Evolutionary conservation across 805 yeast species (phyloP), one percentile per base, ranked within the genome.

Genomic region (Starmerella gropengiesseri): DNA sequence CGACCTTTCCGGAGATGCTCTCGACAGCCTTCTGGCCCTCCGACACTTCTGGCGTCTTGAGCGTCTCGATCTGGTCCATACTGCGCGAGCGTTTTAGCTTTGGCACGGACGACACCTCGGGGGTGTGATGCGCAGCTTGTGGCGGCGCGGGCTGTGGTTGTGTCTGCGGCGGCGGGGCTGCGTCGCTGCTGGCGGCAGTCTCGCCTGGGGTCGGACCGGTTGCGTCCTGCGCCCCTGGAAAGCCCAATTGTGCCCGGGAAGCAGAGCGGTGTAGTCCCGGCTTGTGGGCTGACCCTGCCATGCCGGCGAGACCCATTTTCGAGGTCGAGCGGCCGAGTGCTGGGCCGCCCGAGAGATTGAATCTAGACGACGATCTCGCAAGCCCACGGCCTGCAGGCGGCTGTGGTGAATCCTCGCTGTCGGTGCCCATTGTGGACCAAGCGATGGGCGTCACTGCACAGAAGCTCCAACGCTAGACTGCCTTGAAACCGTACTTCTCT

Each of bases 11-110:
- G 4, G 50, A 31, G 19, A 50, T 49, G 18, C 43, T 30, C 31
- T 48, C 50, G 2, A 49, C 53, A 5, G 52, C 50, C 28, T 35
- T 32, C 25, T 43, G 46, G 31, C 53, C 53, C 20, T 41, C 51
- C 5, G 45, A 27, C 9, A 43, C 43, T 5, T 18, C 37, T 17
- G 37, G 43, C 13, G 32, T 37, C 31, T 33, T 29, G 20, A 47
- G 9, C 14, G 31, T 28, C 8, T 47, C 50, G 21, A 47, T 32
- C 16, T 43, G 36, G 26, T 39, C 38, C 44, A 43, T 47, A 35
- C 50, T 47, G 17, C 37, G 49, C 19, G 50, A 41, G n/a, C 50
- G 45, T 20, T 31, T 37, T 17, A 47, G 44, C 36, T 17, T 3
- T 18, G 43, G 46, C 20, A 27, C 6, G n/a, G 28, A 5, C 9